Base-by-base conservation (phyloP, 768 basidiomycete genomes). In the Leucocoprinus leucothites region DNA sequence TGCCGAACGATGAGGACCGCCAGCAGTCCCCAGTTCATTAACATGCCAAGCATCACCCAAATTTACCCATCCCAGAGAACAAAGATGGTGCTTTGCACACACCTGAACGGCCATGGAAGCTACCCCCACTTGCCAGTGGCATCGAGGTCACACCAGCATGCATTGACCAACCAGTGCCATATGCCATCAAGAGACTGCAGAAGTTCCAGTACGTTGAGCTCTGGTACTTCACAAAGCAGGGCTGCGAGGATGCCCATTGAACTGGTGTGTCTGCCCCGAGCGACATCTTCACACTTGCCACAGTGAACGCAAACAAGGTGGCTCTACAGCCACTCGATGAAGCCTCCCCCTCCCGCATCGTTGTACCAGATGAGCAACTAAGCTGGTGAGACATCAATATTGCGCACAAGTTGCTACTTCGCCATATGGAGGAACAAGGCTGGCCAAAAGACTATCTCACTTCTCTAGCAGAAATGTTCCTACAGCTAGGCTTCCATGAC, bases 171-270 rank as follows among this genome's bases (percentile, higher is more conserved):
- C 31, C 31, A 5, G 5, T 11, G 11, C 6, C 31, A 5, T 31
- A 31, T 31, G 31, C 31, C 31, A 31, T 31, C 5, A 31, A 31
- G 31, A 31, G 31, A 31, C 31, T 31, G 6, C 31, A 31, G 6
- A 31, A 31, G 31, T 31, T 31, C 31, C 31, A 31, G 31, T 60
- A 60, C 47, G 25, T 53, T 2, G 59, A 60, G 34, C 51, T 60
- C 5, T 60, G 34, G 21, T 60, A 60, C 25, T 60, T 60, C 59
- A 57, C 59, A 2, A 16, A 26, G 36, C 51, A 57, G 18, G 59
- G 50, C 1, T 60, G 56, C 38, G 26, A n/a, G 21, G 59, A 60
- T 2, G 56, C 59, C 9, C 43, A 44, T 9, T 11, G 24, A 9
- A 11, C 11, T 2, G 9, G 19, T 9, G 19, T 9, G 11, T 18